Evolutionary conservation across 345 rosid genomes (phyloP).

Genomic region (Trapa bicornis): DNA sequence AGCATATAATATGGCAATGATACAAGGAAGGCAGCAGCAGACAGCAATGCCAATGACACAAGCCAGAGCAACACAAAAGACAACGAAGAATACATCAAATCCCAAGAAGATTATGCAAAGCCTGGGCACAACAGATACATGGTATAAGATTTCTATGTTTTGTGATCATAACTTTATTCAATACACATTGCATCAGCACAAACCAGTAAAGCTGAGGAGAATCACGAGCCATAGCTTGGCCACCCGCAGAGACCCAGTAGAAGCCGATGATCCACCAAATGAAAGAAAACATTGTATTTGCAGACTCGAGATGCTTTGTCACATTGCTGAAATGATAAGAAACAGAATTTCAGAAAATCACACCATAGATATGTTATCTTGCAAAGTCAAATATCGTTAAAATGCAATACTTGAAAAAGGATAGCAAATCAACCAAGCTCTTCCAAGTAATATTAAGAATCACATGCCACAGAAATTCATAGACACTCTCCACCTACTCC

Average conservation of each 20-base stretch:
- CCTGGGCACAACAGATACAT: conserved; percentile 37
- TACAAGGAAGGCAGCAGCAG: conserved; percentile 97
- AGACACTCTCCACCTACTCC: not conserved
- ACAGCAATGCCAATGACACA: conserved; percentile 96
- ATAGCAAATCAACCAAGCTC: not conserved
- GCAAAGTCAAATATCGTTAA: not conserved
- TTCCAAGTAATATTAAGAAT: not conserved
- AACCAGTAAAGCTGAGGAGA: conserved; percentile 93
- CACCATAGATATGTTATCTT: not conserved
- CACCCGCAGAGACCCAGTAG: conserved; percentile 97
- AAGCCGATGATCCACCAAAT: conserved; percentile 99
- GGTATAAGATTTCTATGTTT: conserved; percentile 10
- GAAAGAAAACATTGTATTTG: conserved; percentile 96
- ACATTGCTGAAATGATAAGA: conserved; percentile 27
- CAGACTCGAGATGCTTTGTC: conserved; percentile 90
- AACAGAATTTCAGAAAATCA: conserved; percentile 6
- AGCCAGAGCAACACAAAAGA: conserved; percentile 90
- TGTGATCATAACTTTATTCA: not conserved
- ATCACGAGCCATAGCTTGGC: conserved; percentile 51
- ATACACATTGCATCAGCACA: conserved; percentile 7
- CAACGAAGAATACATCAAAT: conserved; percentile 94
- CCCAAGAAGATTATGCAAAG: conserved; percentile 86
- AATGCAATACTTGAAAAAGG: not conserved
- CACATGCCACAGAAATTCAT: not conserved
- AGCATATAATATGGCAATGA: conserved; percentile 89